Evolutionary conservation across 2,329 filamentous ascomycete species (phyloP).

Genomic region (Verticillium albo-atrum): DNA sequence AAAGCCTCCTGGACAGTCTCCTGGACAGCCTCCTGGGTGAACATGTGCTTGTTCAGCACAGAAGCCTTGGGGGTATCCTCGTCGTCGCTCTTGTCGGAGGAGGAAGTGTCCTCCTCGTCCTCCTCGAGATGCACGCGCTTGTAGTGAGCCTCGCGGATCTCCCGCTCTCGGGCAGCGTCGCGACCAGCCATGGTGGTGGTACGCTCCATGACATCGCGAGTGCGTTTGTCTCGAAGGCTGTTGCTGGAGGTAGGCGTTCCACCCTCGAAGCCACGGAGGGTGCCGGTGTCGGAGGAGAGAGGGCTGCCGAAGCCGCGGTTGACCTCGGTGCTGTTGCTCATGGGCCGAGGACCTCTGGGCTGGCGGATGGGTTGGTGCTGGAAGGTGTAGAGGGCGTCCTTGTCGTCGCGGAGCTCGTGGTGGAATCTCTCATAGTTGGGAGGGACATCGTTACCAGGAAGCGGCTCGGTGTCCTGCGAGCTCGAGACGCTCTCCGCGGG

Average conservation of each 20-base stretch:
- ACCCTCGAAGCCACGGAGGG: neutral
- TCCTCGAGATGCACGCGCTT: neutral
- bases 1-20: neutral
- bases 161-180: conserved; percentile 8
- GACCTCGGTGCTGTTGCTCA: neutral
- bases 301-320: neutral
- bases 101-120: neutral
- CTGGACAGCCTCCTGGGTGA: neutral
- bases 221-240: conserved; percentile 1
- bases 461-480: neutral
- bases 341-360: neutral
- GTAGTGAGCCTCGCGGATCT: conserved; percentile 3
- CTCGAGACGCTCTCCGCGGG: neutral
- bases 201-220: conserved; percentile 5
- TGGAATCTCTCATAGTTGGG: neutral
- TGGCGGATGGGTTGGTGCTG: neutral
- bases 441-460: neutral
- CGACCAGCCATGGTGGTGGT: conserved; percentile 7
- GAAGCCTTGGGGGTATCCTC: conserved; percentile 8
- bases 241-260: neutral
- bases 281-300: neutral
- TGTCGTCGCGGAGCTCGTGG: neutral
- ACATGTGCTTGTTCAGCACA: conserved; percentile 3
- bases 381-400: neutral
- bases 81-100: neutral